These are phyloP conservation scores for Lactarius pseudohatsudake DNA, from an alignment of 768 basidiomycete genomes.

Conservation along the genomic window DNA sequence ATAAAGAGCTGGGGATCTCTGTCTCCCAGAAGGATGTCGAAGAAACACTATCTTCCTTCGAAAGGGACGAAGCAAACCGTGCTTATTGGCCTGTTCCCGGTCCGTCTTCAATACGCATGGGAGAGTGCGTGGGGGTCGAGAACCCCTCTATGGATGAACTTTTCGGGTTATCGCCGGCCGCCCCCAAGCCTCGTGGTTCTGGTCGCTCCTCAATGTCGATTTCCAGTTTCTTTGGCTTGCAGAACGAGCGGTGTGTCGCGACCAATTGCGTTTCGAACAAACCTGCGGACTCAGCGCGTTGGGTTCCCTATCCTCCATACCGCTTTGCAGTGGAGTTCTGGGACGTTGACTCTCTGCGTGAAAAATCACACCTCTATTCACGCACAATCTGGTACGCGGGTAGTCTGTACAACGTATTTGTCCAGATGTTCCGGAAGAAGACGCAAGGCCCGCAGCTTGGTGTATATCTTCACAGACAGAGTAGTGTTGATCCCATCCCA, in stretches of 20 bases:
- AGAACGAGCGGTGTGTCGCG: slow-evolving; percentile 44
- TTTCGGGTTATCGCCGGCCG: slow-evolving; percentile 43
- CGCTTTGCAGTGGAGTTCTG: slow-evolving; percentile 91
- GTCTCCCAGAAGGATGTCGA: slow-evolving; percentile 53
- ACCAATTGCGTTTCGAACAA: slow-evolving; percentile 45
- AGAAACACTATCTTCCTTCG: slow-evolving; percentile 34
- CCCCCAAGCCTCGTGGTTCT: slow-evolving; percentile 31
- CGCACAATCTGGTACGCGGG: slow-evolving; percentile 91
- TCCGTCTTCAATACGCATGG: slow-evolving; percentile 73
- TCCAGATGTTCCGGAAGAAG: slow-evolving; percentile 82
- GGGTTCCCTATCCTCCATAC: slow-evolving; percentile 76
- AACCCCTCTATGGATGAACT: slow-evolving; percentile 69
- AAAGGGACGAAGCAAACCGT: slow-evolving; percentile 33
- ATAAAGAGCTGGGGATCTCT: slow-evolving; percentile 72
- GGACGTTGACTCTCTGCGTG: slow-evolving; percentile 76
- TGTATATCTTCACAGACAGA: slow-evolving; percentile 86
- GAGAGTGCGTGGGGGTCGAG: slow-evolving; percentile 58
- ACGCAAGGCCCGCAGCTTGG: slow-evolving; percentile 68
- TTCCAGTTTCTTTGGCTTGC: slow-evolving; percentile 64
- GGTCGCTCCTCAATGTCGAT: slow-evolving; percentile 41
- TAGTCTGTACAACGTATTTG: slow-evolving; percentile 83
- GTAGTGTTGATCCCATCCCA: slow-evolving; percentile 77
- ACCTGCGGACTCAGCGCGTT: slow-evolving; percentile 47
- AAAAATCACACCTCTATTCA: slow-evolving; percentile 82
- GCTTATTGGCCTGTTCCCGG: slow-evolving; percentile 63